These are phyloP conservation scores for Pythium phragmiticola DNA, from an alignment of 352 stramenopile species.

Conservation along the genomic window DNA sequence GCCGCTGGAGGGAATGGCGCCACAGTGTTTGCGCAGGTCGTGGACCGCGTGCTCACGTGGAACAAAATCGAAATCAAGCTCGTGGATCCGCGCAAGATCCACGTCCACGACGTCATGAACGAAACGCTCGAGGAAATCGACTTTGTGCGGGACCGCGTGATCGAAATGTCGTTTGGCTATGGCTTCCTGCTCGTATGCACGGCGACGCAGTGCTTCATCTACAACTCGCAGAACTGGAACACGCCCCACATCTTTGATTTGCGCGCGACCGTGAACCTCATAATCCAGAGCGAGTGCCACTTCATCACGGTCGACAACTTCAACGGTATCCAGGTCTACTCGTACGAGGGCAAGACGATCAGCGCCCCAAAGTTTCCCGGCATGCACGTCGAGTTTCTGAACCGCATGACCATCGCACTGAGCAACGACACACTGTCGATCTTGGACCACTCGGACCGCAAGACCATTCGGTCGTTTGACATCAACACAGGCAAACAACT, in stretches of 20 bases:
- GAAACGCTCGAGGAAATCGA: slow-evolving; percentile 92
- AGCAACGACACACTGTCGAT: slow-evolving; percentile 87
- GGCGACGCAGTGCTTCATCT: slow-evolving; percentile 92
- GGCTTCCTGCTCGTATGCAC: slow-evolving; percentile 92
- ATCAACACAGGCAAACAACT: slow-evolving; percentile 82
- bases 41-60: slow-evolving; percentile 84
- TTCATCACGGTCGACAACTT: slow-evolving; percentile 91
- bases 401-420: slow-evolving; percentile 80
- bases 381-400: slow-evolving; percentile 89
- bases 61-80: slow-evolving; percentile 89
- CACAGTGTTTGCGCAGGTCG: slow-evolving; percentile 88
- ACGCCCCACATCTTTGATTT: slow-evolving; percentile 93
- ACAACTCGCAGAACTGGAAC: slow-evolving; percentile 90
- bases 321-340: slow-evolving; percentile 89
- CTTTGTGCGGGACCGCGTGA: slow-evolving; percentile 89
- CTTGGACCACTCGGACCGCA: slow-evolving; percentile 87
- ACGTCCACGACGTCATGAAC: slow-evolving; percentile 87
- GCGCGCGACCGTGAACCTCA: slow-evolving; percentile 78
- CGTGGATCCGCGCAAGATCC: slow-evolving; percentile 84
- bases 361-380: slow-evolving; percentile 85
- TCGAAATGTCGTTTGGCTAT: slow-evolving; percentile 91
- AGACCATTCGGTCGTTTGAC: slow-evolving; percentile 90
- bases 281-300: slow-evolving; percentile 85
- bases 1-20: slow-evolving; percentile 84
- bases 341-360: slow-evolving; percentile 90